Percentiles rank a stretch among this genome's conserved stretches.
Evolutionary conservation across 176 grass and related monocot species (phyloP).

Genomic region (Zizania latifolia): DNA sequence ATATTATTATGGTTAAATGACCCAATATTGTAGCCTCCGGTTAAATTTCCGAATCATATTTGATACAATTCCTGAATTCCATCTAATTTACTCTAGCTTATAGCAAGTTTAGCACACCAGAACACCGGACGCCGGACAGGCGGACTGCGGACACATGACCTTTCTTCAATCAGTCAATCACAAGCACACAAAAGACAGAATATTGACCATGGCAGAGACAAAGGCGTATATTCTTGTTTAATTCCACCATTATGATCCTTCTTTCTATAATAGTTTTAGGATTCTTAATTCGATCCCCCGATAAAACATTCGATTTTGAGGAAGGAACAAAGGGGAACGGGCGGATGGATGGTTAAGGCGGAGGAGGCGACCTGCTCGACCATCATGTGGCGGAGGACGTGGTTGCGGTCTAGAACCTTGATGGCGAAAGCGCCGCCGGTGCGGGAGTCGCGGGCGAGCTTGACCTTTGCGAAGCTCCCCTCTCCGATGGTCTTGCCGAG

Average conservation of each 20-base stretch:
- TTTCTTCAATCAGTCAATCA: neutral
- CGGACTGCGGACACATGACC: neutral
- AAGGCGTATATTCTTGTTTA: neutral
- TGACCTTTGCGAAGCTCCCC: conserved; percentile 97
- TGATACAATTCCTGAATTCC: neutral
- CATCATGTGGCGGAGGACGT: conserved; percentile 94
- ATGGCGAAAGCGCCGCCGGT: conserved; percentile 54
- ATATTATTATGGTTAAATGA: neutral
- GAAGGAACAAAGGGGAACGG: too few relatives aligned
- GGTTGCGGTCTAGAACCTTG: conserved; percentile 81
- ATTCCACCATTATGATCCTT: neutral
- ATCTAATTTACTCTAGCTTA: neutral
- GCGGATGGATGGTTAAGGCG: neutral
- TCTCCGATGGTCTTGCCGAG: conserved; percentile 84
- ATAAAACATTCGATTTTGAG: neutral
- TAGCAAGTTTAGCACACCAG: neutral
- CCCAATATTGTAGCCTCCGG: neutral
- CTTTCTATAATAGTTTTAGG: neutral
- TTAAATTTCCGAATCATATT: neutral
- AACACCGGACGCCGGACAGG: too few relatives aligned
- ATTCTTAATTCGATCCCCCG: neutral
- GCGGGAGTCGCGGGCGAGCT: conserved; percentile 62
- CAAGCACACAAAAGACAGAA: neutral
- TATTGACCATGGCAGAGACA: conserved; percentile 8
- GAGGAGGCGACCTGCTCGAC: conserved; percentile 56